Conservation (phyloP, 2,329 filamentous ascomycete genomes). For the Xylaria polymorpha region DNA sequence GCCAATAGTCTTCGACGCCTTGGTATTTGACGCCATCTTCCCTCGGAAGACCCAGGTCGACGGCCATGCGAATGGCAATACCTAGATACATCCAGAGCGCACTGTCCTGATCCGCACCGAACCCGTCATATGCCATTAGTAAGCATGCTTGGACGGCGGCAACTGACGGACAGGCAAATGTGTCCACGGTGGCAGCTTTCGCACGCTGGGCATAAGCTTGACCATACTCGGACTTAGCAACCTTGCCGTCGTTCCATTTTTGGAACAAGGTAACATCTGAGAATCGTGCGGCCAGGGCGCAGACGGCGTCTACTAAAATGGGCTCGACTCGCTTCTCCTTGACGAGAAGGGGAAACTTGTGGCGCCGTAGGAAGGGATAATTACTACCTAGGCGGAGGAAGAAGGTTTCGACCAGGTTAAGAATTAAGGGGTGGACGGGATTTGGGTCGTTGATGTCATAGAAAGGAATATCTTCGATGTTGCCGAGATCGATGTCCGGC, state of each 20-base stretch:
- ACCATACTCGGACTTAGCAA: constrained; percentile 74
- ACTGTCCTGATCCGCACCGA: constrained; percentile 88
- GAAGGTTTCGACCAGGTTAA: constrained; percentile 81
- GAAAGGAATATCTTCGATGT: constrained; percentile 70
- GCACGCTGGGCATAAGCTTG: constrained; percentile 83
- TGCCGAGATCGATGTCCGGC: constrained; percentile 57
- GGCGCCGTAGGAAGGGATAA: constrained; percentile 82
- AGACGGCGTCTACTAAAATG: constrained; percentile 88
- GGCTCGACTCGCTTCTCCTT: constrained; percentile 84
- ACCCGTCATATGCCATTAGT: constrained; percentile 87
- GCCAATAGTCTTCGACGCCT: constrained; percentile 64
- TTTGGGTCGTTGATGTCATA: constrained; percentile 79
- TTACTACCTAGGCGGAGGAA: constrained; percentile 86
- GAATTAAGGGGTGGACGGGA: constrained; percentile 79
- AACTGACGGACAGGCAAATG: constrained; percentile 83
- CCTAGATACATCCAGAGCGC: constrained; percentile 95
- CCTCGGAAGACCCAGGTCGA: constrained; percentile 85
- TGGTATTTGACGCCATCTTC: constrained; percentile 76
- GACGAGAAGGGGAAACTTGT: constrained; percentile 79
- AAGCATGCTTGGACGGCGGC: constrained; percentile 86
- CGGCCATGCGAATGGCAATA: constrained; percentile 84
- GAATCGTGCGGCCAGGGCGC: constrained; percentile 83
- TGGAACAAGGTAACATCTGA: constrained; percentile 70
- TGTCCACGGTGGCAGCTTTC: constrained; percentile 84
- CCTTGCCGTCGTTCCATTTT: constrained; percentile 61